Evolutionary conservation across 441 rosid genomes (phyloP).

Genomic region (Adansonia madagascariensis): DNA sequence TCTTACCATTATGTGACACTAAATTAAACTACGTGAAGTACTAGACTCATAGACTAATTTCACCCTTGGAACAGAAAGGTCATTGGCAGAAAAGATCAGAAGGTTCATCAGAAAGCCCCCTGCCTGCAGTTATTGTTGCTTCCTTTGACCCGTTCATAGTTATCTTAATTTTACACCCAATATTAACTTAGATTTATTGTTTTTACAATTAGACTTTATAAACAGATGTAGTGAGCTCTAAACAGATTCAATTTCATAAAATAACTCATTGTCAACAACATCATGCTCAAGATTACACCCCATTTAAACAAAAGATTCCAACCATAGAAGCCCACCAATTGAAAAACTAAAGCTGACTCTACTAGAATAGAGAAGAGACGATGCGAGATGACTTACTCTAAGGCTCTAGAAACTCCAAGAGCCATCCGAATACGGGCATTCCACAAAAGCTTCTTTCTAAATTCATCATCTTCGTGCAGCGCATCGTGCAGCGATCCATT

Average conservation of each 20-base stretch:
- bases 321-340: not conserved
- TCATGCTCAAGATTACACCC: not conserved
- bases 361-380: constrained; percentile 6
- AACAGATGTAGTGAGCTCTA: not conserved
- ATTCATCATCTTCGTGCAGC: constrained; percentile 81
- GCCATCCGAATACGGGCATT: constrained; percentile 75
- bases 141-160: not conserved
- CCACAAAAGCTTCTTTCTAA: constrained; percentile 71
- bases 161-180: constrained; percentile 7
- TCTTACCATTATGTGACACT: not conserved
- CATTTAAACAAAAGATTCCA: not conserved
- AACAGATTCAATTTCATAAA: constrained; percentile 4
- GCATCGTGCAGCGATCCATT: constrained; percentile 83
- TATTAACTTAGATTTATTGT: constrained; percentile 11
- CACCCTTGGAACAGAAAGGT: not conserved
- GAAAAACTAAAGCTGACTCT: constrained; percentile 4
- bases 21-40: not conserved
- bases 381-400: constrained; percentile 65
- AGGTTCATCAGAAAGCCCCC: not conserved
- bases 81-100: not conserved
- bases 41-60: not conserved
- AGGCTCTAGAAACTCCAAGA: constrained; percentile 93
- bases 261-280: not conserved
- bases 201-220: constrained; percentile 3
- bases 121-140: constrained; percentile 8